Evolutionary conservation across 2,329 filamentous ascomycete genomes (phyloP), one percentile per base, ranked within the genome.

Genomic region (Microcyclospora pomicola): DNA sequence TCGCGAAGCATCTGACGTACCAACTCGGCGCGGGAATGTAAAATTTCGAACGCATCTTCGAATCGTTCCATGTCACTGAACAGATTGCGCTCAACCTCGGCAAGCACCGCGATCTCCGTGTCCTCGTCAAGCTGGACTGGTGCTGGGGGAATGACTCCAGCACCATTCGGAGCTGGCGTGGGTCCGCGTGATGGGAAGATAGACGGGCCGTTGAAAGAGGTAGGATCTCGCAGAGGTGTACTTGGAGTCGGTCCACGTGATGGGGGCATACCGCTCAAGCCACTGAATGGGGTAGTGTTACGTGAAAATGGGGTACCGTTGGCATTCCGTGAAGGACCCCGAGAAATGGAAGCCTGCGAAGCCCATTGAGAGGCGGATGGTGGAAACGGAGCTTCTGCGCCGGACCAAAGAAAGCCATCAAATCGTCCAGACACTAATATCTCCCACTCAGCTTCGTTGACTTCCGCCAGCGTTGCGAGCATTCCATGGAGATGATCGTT

Each of bases 391-490:
- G 72, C 67, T 46, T 95, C 87, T 6, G 84, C 85, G 15, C 88
- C 88, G 33, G 85, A 93, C 76, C 88, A 93, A 14, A 95, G 69
- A 62, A 96, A 96, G 3, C 88, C 88, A 54, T 95, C 87, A 51
- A 96, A 96, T 19, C 88, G 81, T 19, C 88, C 88, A 0, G 88
- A 95, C 4, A 81, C 84, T 10, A 96, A 69, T 39, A 96, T 93
- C 45, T 95, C 88, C 88, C 88, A 96, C 60, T 96, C 88, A n/a
- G 83, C 82, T 34, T 78, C 74, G 54, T 81, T 91, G 49, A 96
- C 91, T 37, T 87, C 84, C 28, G 82, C 79, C 35, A 95, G 71
- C 0, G 88, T 94, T 31, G 84, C 78, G 2, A 96, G 74, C 27
- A 94, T 76, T 52, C 91, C 81, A 58, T 96, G 88, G 35, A 91